phyloP scores from a whole-genome alignment of 1,139 yeast genomes.

The Hemisphaericaspora subhashii region DNA sequence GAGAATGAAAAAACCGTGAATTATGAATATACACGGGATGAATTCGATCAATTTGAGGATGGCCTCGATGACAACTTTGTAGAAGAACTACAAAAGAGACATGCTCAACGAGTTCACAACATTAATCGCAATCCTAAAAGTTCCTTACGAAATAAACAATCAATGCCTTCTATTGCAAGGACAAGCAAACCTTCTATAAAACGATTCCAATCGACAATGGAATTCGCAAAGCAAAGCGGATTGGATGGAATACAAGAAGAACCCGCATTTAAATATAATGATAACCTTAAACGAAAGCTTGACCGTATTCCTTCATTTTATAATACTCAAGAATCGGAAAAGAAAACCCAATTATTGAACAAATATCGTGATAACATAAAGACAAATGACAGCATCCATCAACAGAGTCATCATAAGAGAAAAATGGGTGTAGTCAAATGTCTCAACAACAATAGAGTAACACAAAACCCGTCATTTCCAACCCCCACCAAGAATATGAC shows the following conservation, averaged over 20 bases:
- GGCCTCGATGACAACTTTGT: conserved; percentile 26
- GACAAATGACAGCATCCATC: conserved; percentile 10
- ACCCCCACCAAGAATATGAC: conserved; percentile 41
- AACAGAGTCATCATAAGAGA: conserved; percentile 17
- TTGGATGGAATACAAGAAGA: conserved; percentile 11
- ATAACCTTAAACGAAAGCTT: conserved; percentile 36
- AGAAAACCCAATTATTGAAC: conserved; percentile 26
- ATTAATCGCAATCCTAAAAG: conserved; percentile 1
- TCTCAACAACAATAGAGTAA: conserved; percentile 20
- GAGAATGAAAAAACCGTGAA: conserved; percentile 37
- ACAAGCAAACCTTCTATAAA: conserved; percentile 18
- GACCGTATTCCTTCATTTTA: conserved; percentile 48
- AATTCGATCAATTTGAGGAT: conserved; percentile 40
- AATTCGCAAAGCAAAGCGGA: conserved; percentile 13
- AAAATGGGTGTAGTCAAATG: conserved; percentile 36
- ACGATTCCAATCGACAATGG: conserved; percentile 37
- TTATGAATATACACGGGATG: conserved; percentile 41
- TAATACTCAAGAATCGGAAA: conserved; percentile 20
- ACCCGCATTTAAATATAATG: conserved; percentile 33
- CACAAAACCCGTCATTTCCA: conserved; percentile 21
- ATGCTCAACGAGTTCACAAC: conserved; percentile 1
- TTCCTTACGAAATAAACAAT: conserved; percentile 14
- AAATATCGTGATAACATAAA: conserved; percentile 25
- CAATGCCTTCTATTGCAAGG: conserved; percentile 13
- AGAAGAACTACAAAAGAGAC: conserved; percentile 6